These are phyloP conservation scores for Agrocybe praecox DNA, from an alignment of 768 basidiomycete genomes.

Conservation along the genomic window DNA sequence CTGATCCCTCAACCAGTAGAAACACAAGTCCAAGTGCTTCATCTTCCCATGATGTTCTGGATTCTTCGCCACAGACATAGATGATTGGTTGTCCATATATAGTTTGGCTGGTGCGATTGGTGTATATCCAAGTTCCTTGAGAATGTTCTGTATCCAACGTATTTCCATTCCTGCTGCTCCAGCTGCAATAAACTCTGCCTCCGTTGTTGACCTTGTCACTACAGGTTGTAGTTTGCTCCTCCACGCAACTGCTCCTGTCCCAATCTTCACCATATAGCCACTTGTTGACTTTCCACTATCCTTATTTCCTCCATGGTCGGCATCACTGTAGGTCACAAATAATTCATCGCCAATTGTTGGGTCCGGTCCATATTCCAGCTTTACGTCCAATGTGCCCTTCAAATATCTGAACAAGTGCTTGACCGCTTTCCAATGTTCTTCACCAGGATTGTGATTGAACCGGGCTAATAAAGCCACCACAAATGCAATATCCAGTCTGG, in stretches of 20 bases:
- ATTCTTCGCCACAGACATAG: constrained; percentile 33
- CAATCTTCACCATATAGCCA: constrained; percentile 38
- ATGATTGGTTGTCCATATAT: constrained; percentile 36
- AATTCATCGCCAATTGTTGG: background rate
- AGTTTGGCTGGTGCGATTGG: constrained; percentile 23
- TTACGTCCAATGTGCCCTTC: constrained; percentile 14
- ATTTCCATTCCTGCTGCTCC: constrained; percentile 33
- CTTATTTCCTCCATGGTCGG: constrained; percentile 29
- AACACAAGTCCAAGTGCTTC: background rate
- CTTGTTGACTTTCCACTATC: constrained; percentile 33
- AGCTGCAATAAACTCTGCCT: too few relatives aligned
- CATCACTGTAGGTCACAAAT: constrained; percentile 26
- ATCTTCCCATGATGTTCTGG: constrained; percentile 32
- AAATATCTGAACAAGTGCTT: constrained; percentile 22
- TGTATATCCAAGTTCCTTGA: constrained; percentile 26
- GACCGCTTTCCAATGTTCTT: constrained; percentile 33
- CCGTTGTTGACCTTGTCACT: constrained; percentile 41
- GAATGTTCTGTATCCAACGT: constrained; percentile 30
- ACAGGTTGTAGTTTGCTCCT: constrained; percentile 34
- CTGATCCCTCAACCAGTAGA: background rate
- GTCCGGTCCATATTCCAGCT: constrained; percentile 9
- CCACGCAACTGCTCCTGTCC: constrained; percentile 38
- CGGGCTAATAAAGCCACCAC: constrained; percentile 6
- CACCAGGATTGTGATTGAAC: constrained; percentile 25
- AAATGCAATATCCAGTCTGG: constrained; percentile 22